Percentiles rank a stretch among this genome's conserved stretches.
These are phyloP conservation scores for Phlyctochytrium arcticum DNA, from an alignment of 192 early-diverging fungal species.

Conservation along the genomic window DNA sequence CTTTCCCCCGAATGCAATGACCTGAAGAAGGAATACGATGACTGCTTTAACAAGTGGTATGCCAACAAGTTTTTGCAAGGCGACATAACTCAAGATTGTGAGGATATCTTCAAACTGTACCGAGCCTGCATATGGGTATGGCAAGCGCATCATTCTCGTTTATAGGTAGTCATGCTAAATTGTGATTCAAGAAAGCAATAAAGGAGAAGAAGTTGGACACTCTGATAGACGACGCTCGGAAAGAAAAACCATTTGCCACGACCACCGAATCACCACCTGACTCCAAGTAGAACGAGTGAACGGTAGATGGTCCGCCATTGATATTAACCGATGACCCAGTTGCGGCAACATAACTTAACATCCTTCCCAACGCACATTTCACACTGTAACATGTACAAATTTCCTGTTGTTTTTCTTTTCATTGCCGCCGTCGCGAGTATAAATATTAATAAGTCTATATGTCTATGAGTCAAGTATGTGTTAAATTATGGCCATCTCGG, in stretches of 20 bases:
- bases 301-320: too few relatives aligned
- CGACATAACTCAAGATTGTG: slow-evolving; percentile 71
- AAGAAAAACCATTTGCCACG: slow-evolving; percentile 58
- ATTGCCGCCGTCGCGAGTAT: too few relatives aligned
- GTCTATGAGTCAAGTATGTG: too few relatives aligned
- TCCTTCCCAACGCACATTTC: too few relatives aligned
- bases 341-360: too few relatives aligned
- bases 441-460: too few relatives aligned
- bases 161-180: not conserved
- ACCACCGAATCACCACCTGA: not conserved
- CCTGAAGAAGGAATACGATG: slow-evolving; percentile 70
- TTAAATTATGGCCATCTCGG: too few relatives aligned
- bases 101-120: slow-evolving; percentile 79
- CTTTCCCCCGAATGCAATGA: slow-evolving; percentile 38
- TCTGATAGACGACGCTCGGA: slow-evolving; percentile 78
- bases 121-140: slow-evolving; percentile 81
- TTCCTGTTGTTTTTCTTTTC: too few relatives aligned
- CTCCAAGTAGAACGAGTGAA: too few relatives aligned
- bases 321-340: too few relatives aligned
- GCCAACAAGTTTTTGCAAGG: slow-evolving; percentile 92
- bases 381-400: too few relatives aligned
- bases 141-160: slow-evolving; percentile 1
- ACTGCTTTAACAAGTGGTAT: slow-evolving; percentile 96
- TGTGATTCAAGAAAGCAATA: slow-evolving; percentile 56
- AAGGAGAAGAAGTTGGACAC: slow-evolving; percentile 82